Conservation (phyloP, 306 rosid species). For the Trichosanthes cucumerina region DNA sequence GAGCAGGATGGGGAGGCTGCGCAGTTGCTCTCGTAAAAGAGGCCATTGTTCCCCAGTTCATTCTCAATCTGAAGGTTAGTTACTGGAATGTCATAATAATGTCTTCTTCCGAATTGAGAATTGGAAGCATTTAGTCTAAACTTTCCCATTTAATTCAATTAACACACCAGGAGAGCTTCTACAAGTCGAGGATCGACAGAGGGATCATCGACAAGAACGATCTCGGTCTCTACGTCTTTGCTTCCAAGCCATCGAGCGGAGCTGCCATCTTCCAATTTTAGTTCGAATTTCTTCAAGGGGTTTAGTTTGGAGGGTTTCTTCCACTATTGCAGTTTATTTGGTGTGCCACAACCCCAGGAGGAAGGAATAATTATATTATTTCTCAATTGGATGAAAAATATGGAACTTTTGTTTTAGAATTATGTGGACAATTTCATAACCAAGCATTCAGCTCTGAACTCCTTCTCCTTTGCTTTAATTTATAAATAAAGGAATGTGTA, state of each 20-base stretch:
- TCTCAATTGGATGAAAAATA: not conserved
- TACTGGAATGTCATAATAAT: not conserved
- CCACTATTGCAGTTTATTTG: not conserved
- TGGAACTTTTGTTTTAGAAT: not conserved
- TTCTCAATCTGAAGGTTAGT: constrained; percentile 82
- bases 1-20: constrained; percentile 99
- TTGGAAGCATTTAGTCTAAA: not conserved
- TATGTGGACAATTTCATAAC: not conserved
- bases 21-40: constrained; percentile 92
- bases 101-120: not conserved
- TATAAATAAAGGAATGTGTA: not conserved
- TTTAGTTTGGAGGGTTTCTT: not conserved
- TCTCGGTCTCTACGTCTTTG: constrained; percentile 70
- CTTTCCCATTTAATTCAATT: not conserved
- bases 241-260: constrained; percentile 98
- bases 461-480: not conserved
- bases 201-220: constrained; percentile 54
- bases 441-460: not conserved
- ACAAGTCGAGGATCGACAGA: constrained; percentile 54
- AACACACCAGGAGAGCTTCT: constrained; percentile 61
- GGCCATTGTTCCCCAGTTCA: constrained; percentile 71
- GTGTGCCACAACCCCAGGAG: not conserved
- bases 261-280: constrained; percentile 85
- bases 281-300: not conserved
- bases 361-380: not conserved